Evolutionary conservation across 805 yeast species (phyloP).

Genomic region (Cephaloascus albidus): DNA sequence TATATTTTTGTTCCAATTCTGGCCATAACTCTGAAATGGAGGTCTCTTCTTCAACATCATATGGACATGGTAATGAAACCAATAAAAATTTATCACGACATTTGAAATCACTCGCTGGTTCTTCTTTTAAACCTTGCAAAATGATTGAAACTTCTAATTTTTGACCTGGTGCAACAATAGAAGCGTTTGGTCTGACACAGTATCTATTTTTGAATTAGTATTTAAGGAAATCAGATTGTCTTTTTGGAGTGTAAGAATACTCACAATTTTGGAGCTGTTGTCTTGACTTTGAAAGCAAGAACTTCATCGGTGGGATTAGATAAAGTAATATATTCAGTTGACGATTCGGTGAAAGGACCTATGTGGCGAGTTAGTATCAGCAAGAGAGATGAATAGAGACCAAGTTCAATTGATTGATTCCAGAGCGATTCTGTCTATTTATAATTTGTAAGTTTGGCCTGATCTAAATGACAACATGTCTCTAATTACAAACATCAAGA

Average conservation of each 20-base stretch:
- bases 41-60: slow-evolving; percentile 40
- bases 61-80: slow-evolving; percentile 72
- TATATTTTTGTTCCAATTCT: slow-evolving; percentile 52
- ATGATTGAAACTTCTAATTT: slow-evolving; percentile 69
- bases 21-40: slow-evolving; percentile 69
- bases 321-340: slow-evolving; percentile 52
- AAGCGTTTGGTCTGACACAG: slow-evolving; percentile 95
- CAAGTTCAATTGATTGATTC: too few species aligned
- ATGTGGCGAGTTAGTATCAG: slow-evolving; percentile 4
- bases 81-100: slow-evolving; percentile 91
- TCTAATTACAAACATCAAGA: not conserved
- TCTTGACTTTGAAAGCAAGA: slow-evolving; percentile 90
- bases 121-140: slow-evolving; percentile 73
- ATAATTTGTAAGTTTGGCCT: not conserved
- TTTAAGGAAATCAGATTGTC: too few species aligned
- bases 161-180: slow-evolving; percentile 68
- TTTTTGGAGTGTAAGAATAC: too few species aligned
- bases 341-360: slow-evolving; percentile 68
- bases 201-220: slow-evolving; percentile 17
- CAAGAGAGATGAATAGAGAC: too few species aligned
- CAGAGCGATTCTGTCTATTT: slow-evolving; percentile 1
- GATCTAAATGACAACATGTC: not conserved
- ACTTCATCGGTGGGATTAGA: slow-evolving; percentile 37
- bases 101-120: slow-evolving; percentile 63
- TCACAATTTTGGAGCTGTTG: slow-evolving; percentile 89